phyloP scores from a whole-genome alignment of 78 protist species.

The Dictyostelium capitatum region DNA sequence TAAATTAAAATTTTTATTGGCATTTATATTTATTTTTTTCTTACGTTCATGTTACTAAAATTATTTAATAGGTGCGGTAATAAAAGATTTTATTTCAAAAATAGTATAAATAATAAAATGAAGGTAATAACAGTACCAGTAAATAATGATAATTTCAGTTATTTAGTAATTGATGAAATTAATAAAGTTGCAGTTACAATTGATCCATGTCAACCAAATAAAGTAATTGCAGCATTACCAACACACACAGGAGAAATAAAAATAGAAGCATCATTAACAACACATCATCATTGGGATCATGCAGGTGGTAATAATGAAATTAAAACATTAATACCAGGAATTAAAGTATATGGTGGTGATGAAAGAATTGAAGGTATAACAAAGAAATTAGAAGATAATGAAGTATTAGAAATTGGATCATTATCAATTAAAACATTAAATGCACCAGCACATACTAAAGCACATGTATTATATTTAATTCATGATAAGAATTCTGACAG shows the following conservation, averaged over 20 bases:
- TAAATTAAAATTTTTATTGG: no score
- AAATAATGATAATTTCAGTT: constrained; percentile 83
- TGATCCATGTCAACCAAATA: constrained; percentile 88
- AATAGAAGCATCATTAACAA: constrained; percentile 74
- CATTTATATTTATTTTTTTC: no score
- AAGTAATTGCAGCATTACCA: constrained; percentile 23
- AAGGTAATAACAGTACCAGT: constrained; percentile 63
- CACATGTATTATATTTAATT: constrained; percentile 64
- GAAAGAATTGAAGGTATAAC: constrained; percentile 76
- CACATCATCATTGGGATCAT: constrained; percentile 95
- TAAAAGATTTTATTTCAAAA: constrained; percentile 17
- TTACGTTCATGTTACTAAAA: no score
- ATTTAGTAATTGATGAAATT: constrained; percentile 68
- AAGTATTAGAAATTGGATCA: constrained; percentile 57
- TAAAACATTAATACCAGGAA: constrained; percentile 5
- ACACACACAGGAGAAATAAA: constrained; percentile 30
- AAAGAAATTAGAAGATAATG: constrained; percentile 23
- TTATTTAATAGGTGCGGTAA: no score
- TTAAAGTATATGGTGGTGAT: constrained; percentile 84
- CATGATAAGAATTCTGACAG: constrained; percentile 19
- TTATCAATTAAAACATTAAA: constrained; percentile 1
- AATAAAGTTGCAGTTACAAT: constrained; percentile 70
- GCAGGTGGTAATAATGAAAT: constrained; percentile 86
- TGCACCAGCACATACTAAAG: constrained; percentile 92
- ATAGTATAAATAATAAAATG: constrained; percentile 29